A percentile compares a stretch with the other conserved stretches of the same genome.
Evolutionary conservation across 805 yeast genomes (phyloP).

Genomic region (Cyberlindnera veronae): DNA sequence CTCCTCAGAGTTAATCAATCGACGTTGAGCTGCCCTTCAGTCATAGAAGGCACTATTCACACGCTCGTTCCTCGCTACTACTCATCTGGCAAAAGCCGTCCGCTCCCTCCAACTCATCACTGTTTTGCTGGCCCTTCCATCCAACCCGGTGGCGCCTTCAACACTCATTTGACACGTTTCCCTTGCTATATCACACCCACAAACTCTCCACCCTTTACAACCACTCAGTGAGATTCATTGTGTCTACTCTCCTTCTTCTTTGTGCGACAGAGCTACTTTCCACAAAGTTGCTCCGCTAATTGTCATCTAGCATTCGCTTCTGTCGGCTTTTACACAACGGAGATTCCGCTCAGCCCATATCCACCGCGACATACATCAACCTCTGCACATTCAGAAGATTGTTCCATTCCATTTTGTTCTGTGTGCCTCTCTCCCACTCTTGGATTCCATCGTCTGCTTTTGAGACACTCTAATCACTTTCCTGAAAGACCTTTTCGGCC

Average conservation of each 20-base stretch:
- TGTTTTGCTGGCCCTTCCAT: background rate
- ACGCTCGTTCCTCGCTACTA: background rate
- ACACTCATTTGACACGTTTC: no score
- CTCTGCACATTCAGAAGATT: background rate
- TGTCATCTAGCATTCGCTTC: no score
- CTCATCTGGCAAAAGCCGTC: background rate
- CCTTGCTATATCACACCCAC: no score
- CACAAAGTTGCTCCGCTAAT: no score
- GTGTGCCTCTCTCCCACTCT: background rate
- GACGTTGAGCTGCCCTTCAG: background rate
- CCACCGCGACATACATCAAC: background rate
- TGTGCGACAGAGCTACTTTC: no score
- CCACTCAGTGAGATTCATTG: no score
- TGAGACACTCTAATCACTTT: no score
- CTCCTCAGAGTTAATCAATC: background rate
- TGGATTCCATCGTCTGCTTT: no score
- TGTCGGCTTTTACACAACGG: no score
- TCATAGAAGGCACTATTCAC: background rate
- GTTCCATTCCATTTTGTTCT: background rate
- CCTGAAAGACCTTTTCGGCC: no score
- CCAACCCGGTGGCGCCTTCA: background rate
- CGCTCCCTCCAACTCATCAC: background rate
- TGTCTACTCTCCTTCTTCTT: no score
- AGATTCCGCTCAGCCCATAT: background rate
- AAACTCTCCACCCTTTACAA: no score